Conservation (phyloP, 495 filamentous ascomycete genomes). For the Chaetomidium leptoderma region DNA sequence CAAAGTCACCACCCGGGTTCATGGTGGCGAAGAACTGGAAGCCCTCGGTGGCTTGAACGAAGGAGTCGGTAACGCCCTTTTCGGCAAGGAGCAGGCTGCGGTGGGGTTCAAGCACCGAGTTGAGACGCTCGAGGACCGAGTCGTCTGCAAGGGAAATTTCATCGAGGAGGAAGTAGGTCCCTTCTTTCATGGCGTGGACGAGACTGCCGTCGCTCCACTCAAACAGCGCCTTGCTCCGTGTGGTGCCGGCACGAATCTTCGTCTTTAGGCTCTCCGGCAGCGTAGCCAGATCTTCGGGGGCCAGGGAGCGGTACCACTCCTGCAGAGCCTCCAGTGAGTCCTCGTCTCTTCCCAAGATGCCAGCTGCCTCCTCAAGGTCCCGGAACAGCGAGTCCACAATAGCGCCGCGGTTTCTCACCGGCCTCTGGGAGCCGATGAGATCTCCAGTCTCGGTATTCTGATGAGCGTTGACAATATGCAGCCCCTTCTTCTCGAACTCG, state of each 20-base stretch:
- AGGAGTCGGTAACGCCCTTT: conserved; percentile 78
- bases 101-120: conserved; percentile 91
- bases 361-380: conserved; percentile 54
- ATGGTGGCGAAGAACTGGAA: conserved; percentile 98
- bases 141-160: conserved; percentile 98
- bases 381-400: conserved; percentile 60
- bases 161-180: conserved; percentile 87
- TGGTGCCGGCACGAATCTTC: conserved; percentile 56
- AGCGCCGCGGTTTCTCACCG: conserved; percentile 74
- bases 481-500: conserved; percentile 63
- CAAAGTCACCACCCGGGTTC: conserved; percentile 98
- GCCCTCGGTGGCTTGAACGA: conserved; percentile 68
- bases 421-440: conserved; percentile 91
- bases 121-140: conserved; percentile 91
- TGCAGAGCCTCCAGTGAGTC: conserved; percentile 36
- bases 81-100: conserved; percentile 87
- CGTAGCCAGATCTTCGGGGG: conserved; percentile 20
- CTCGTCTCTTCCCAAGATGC: conserved; percentile 28
- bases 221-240: conserved; percentile 74
- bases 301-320: conserved; percentile 38
- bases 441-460: conserved; percentile 97
- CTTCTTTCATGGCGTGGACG: conserved; percentile 90
- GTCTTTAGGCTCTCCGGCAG: conserved; percentile 49
- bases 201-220: conserved; percentile 95
- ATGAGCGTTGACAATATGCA: conserved; percentile 93